A percentile compares a stretch with the other conserved stretches of the same genome.
Evolutionary conservation across 2,329 filamentous ascomycete genomes (phyloP).

Genomic region (Colletotrichum orbiculare): DNA sequence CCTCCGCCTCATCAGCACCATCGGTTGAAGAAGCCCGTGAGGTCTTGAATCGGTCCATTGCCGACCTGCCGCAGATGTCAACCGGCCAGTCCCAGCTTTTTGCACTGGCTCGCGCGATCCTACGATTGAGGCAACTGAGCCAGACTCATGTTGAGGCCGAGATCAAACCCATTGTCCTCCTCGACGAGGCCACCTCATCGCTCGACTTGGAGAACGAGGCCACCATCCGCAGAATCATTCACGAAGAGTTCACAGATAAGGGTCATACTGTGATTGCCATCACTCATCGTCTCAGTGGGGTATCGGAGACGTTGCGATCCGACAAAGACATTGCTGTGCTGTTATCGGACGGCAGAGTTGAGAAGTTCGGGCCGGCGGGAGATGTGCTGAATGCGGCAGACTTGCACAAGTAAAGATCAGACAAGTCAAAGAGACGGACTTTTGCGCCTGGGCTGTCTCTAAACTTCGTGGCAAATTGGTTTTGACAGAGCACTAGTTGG

Average conservation of each 20-base stretch:
- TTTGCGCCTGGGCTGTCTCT: no score
- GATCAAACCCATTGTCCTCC: not conserved
- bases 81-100: slow-evolving; percentile 16
- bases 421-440: no score
- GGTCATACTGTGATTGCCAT: not conserved
- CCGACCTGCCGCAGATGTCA: slow-evolving; percentile 22
- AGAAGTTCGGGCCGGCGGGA: not conserved
- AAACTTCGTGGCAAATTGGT: no score
- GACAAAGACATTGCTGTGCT: not conserved
- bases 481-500: no score
- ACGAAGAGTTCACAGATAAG: not conserved
- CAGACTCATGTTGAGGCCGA: not conserved
- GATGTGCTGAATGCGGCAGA: not conserved
- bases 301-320: not conserved
- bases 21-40: not conserved
- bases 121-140: not conserved
- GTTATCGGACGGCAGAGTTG: not conserved
- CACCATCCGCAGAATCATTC: not conserved
- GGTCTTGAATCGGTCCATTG: not conserved
- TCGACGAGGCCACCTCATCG: slow-evolving; percentile 13
- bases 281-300: not conserved
- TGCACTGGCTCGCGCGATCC: slow-evolving; percentile 15
- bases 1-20: not conserved
- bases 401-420: no score
- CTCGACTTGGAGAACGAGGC: not conserved